phyloP scores from a whole-genome alignment of 2,329 filamentous ascomycete genomes.

The Alternaria ventricosa region DNA sequence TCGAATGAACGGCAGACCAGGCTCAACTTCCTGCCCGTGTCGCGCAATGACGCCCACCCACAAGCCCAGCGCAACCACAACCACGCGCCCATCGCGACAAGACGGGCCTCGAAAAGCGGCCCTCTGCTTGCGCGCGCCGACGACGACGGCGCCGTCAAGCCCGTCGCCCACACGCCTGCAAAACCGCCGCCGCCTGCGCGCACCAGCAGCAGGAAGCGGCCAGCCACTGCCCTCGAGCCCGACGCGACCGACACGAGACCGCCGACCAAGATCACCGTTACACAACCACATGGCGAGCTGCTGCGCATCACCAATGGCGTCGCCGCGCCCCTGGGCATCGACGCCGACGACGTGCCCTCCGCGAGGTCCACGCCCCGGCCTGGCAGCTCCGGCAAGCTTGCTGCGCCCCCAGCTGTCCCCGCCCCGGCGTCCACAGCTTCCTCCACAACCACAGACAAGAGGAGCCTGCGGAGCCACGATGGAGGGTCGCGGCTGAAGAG shows the following conservation, averaged over 20 bases:
- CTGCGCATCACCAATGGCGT: slow-evolving; percentile 54
- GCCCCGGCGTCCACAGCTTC: slow-evolving; percentile 16
- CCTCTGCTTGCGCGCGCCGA: slow-evolving; percentile 29
- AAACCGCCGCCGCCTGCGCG: slow-evolving; percentile 27
- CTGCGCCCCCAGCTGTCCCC: slow-evolving; percentile 29
- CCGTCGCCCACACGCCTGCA: slow-evolving; percentile 13
- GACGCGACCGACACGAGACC: slow-evolving; percentile 44
- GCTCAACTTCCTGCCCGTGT: slow-evolving; percentile 39
- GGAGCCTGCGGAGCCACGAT: slow-evolving; percentile 86
- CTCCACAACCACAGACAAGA: slow-evolving; percentile 64
- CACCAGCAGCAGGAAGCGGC: slow-evolving; percentile 39
- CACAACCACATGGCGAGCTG: slow-evolving; percentile 52
- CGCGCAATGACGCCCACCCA: slow-evolving; percentile 30
- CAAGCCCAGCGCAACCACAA: slow-evolving; percentile 21
- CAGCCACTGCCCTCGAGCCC: slow-evolving; percentile 28
- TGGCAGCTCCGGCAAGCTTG: slow-evolving; percentile 33
- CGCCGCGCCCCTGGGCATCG: slow-evolving; percentile 40
- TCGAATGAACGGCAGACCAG: slow-evolving; percentile 42
- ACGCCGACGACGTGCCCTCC: slow-evolving; percentile 42
- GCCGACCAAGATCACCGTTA: slow-evolving; percentile 52
- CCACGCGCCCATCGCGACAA: slow-evolving; percentile 33
- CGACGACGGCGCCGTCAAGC: slow-evolving; percentile 28
- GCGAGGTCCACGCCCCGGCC: slow-evolving; percentile 40
- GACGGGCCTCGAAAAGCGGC: slow-evolving; percentile 34
- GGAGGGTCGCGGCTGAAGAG: slow-evolving; percentile 84